These are phyloP conservation scores for Nicotiana rustica DNA, from an alignment of 305 asterid species.

Conservation along the genomic window DNA sequence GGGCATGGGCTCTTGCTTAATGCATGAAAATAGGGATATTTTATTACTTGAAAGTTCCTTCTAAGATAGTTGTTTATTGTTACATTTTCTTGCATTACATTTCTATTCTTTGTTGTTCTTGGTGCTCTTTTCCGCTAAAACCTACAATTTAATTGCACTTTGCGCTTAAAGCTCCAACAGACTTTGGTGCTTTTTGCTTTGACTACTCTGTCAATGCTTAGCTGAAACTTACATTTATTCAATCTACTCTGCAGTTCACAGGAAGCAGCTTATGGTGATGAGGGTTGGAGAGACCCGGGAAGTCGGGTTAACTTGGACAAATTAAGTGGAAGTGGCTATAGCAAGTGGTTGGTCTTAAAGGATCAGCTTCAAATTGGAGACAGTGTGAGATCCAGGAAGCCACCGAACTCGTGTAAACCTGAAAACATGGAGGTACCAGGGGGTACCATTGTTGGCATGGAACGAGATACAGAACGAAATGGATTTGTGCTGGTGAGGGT, in stretches of 20 bases:
- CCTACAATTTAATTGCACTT: too few relatives aligned
- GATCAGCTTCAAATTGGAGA: slow-evolving; percentile 87
- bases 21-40: background rate
- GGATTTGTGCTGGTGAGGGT: slow-evolving; percentile 84
- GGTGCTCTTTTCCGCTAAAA: too few relatives aligned
- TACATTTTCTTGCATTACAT: too few relatives aligned
- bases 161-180: too few relatives aligned
- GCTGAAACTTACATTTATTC: background rate
- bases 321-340: slow-evolving; percentile 60
- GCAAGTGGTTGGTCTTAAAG: slow-evolving; percentile 84
- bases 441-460: slow-evolving; percentile 82
- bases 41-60: background rate
- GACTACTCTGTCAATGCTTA: background rate
- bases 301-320: slow-evolving; percentile 61
- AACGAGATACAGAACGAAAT: slow-evolving; percentile 67
- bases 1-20: background rate
- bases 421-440: slow-evolving; percentile 79
- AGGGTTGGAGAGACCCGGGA: slow-evolving; percentile 59
- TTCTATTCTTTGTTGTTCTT: too few relatives aligned
- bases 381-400: slow-evolving; percentile 77
- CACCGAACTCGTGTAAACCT: slow-evolving; percentile 66
- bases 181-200: too few relatives aligned
- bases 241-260: slow-evolving; percentile 64
- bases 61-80: too few relatives aligned
- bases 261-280: slow-evolving; percentile 60